Conservation (phyloP, 2,329 filamentous ascomycete genomes). For the Pseudocercospora eumusae region DNA sequence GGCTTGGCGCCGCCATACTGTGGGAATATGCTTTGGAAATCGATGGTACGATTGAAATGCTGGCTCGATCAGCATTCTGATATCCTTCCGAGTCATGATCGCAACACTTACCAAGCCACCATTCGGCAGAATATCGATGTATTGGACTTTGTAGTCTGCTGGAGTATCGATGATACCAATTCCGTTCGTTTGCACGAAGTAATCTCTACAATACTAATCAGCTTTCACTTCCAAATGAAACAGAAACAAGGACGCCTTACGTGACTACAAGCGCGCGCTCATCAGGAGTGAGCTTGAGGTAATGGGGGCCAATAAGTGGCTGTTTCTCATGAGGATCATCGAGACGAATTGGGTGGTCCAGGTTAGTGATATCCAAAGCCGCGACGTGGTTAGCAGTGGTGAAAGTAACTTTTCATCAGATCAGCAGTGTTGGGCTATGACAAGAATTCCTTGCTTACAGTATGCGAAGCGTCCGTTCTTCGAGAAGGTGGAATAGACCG, state of each 20-base stretch:
- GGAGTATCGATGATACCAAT: conserved; percentile 63
- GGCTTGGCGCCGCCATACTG: conserved; percentile 60
- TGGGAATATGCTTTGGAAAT: conserved; percentile 57
- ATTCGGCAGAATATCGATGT: conserved; percentile 60
- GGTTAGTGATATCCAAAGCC: conserved; percentile 62
- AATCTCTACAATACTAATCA: conserved; percentile 49
- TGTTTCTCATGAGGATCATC: conserved; percentile 62
- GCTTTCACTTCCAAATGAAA: not conserved
- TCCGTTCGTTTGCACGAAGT: conserved; percentile 64
- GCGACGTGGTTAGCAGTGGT: conserved; percentile 64
- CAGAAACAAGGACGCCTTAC: not conserved
- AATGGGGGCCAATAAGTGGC: conserved; percentile 63
- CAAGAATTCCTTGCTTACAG: conserved; percentile 14
- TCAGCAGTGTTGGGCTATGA: not conserved
- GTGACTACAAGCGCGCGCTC: conserved; percentile 64
- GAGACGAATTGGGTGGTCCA: conserved; percentile 61
- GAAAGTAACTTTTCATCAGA: conserved; percentile 50
- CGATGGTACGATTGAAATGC: conserved; percentile 61
- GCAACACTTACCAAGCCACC: conserved; percentile 46
- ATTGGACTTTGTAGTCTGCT: conserved; percentile 63
- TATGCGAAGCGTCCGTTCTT: conserved; percentile 61
- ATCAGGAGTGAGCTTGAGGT: conserved; percentile 64
- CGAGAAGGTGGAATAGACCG: conserved; percentile 63
- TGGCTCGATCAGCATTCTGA: not conserved
- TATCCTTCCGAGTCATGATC: not conserved